Evolutionary conservation across 148 eudicot species (phyloP).

Genomic region (Gaultheria prostrata): DNA sequence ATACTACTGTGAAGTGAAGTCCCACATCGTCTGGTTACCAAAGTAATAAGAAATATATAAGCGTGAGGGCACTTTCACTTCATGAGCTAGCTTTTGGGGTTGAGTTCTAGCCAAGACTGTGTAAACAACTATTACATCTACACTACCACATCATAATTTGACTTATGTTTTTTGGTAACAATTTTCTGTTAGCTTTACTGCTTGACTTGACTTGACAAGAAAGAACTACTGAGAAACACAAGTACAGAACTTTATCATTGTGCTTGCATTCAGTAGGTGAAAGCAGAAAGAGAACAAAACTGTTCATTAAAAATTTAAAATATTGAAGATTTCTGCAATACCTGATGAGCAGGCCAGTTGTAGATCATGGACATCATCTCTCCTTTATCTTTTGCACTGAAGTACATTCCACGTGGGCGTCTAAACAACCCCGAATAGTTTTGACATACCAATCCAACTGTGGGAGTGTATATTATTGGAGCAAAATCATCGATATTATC

Average conservation of each 20-base stretch:
- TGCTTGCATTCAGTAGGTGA: neutral
- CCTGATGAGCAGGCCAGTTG: constrained; percentile 81
- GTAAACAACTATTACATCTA: neutral
- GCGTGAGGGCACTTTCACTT: too few relatives aligned
- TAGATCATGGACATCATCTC: constrained; percentile 99
- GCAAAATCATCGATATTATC: constrained; percentile 74
- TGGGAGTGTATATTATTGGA: constrained; percentile 97
- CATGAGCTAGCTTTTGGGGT: too few relatives aligned
- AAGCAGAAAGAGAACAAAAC: neutral
- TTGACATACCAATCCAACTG: constrained; percentile 98
- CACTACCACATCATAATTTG: neutral
- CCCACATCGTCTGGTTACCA: too few relatives aligned
- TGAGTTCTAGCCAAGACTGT: too few relatives aligned
- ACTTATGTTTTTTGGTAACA: neutral
- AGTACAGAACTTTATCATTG: neutral
- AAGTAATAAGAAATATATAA: too few relatives aligned
- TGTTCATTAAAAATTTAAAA: neutral
- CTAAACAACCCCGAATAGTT: constrained; percentile 96
- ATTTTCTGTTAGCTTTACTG: neutral
- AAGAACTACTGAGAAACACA: neutral
- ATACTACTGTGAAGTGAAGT: too few relatives aligned
- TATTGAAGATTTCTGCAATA: constrained; percentile 28
- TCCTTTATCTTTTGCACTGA: constrained; percentile 96
- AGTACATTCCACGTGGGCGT: constrained; percentile 99
- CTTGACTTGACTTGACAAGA: neutral